Evolutionary conservation across 495 filamentous ascomycete genomes (phyloP).

Genomic region (Neurospora tetraspora): DNA sequence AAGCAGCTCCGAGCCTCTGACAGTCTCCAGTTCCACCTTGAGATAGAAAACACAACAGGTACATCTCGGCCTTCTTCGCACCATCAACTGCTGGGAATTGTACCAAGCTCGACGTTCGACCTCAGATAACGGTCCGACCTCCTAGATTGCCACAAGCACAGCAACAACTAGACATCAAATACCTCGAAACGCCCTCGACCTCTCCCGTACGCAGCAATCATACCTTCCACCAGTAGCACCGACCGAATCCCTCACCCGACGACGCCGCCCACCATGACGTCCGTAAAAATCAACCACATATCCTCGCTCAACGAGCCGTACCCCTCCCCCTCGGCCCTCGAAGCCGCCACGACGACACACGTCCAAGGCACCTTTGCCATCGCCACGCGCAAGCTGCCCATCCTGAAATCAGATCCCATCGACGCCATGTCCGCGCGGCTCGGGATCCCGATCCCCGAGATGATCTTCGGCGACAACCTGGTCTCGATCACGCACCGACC

Average conservation of each 20-base stretch:
- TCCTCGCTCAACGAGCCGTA: constrained; percentile 26
- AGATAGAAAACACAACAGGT: background rate
- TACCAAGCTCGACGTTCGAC: background rate
- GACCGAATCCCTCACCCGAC: background rate
- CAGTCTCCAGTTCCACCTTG: background rate
- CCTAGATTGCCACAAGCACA: background rate
- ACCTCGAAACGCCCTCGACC: background rate
- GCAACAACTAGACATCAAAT: background rate
- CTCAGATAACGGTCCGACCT: background rate
- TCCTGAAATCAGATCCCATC: constrained; percentile 83
- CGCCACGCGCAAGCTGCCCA: constrained; percentile 75
- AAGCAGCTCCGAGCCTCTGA: background rate
- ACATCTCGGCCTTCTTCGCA: background rate
- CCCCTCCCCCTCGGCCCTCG: constrained; percentile 9
- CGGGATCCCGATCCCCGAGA: constrained; percentile 83
- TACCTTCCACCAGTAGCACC: background rate
- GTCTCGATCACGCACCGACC: constrained; percentile 59
- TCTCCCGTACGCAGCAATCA: background rate
- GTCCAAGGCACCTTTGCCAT: constrained; percentile 57
- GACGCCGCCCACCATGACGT: background rate
- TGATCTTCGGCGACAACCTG: constrained; percentile 97
- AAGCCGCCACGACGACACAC: constrained; percentile 34
- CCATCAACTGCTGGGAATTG: background rate
- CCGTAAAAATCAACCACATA: constrained; percentile 17
- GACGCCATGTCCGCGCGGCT: constrained; percentile 71